phyloP scores from a whole-genome alignment of 169 alveolate species.

The Plasmodium gaboni region DNA sequence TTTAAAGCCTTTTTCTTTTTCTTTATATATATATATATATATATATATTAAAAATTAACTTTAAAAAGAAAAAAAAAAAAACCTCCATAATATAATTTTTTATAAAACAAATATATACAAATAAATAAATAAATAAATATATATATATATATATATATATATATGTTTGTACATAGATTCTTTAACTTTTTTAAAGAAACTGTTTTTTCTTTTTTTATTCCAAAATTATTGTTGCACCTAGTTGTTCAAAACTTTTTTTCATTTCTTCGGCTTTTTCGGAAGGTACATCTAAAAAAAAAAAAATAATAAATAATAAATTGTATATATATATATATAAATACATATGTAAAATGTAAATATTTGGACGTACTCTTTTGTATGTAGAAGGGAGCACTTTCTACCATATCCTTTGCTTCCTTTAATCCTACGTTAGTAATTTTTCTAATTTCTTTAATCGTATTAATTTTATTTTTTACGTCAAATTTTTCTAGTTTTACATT shows the following conservation, averaged over 20 bases:
- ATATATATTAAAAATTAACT: no score
- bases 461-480: slow-evolving; percentile 86
- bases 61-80: no score
- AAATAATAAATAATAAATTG: background rate
- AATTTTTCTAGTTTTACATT: slow-evolving; percentile 84
- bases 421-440: slow-evolving; percentile 86
- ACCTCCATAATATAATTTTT: no score
- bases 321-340: background rate
- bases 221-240: slow-evolving; percentile 86
- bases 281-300: slow-evolving; percentile 76
- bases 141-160: background rate
- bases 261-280: slow-evolving; percentile 87
- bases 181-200: slow-evolving; percentile 15
- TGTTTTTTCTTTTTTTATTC: slow-evolving; percentile 42
- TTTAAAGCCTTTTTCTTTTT: no score
- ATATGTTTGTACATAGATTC: background rate
- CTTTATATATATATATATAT: no score
- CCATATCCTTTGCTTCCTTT: slow-evolving; percentile 88
- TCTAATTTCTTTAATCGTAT: slow-evolving; percentile 87
- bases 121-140: no score
- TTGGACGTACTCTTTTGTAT: slow-evolving; percentile 78
- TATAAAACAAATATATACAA: no score
- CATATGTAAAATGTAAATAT: background rate
- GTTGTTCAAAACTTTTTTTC: slow-evolving; percentile 83
- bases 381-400: slow-evolving; percentile 86